Conservation (phyloP, 2,329 filamentous ascomycete species). For the Coniochaeta sp. region DNA sequence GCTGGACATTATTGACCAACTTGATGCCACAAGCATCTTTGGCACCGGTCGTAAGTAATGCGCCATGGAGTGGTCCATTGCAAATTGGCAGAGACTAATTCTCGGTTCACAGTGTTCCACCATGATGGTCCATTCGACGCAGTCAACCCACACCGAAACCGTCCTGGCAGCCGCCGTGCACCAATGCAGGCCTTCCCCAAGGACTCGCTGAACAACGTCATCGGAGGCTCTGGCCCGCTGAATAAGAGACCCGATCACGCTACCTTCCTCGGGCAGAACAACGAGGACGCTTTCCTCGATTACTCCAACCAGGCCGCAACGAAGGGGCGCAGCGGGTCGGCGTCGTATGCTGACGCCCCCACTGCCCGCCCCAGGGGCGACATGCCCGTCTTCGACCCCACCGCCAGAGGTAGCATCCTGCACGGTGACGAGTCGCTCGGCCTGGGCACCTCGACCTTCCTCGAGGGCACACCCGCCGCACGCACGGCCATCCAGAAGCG, state of each 20-base stretch:
- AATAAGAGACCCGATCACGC: slow-evolving; percentile 78
- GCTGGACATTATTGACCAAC: slow-evolving; percentile 89
- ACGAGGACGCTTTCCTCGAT: slow-evolving; percentile 81
- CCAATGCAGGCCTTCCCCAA: slow-evolving; percentile 96
- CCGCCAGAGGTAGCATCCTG: slow-evolving; percentile 59
- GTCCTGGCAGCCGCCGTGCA: slow-evolving; percentile 71
- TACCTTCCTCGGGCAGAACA: slow-evolving; percentile 73
- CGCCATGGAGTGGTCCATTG: background rate
- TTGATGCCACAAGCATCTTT: slow-evolving; percentile 91
- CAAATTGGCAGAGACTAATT: background rate
- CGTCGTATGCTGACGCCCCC: slow-evolving; percentile 7
- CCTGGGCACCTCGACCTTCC: slow-evolving; percentile 87
- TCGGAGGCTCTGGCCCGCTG: slow-evolving; percentile 81
- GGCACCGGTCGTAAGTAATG: slow-evolving; percentile 72
- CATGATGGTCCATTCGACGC: slow-evolving; percentile 97
- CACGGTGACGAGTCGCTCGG: slow-evolving; percentile 81
- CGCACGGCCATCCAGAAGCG: slow-evolving; percentile 69
- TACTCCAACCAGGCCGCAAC: slow-evolving; percentile 44
- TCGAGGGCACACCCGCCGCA: slow-evolving; percentile 88
- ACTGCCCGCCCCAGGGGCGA: slow-evolving; percentile 25
- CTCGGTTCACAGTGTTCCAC: slow-evolving; percentile 68
- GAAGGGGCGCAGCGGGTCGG: slow-evolving; percentile 6
- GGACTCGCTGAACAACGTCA: slow-evolving; percentile 83
- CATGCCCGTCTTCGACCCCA: slow-evolving; percentile 60
- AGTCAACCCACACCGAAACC: slow-evolving; percentile 89